Evolutionary conservation across 1,284 basidiomycete genomes (phyloP).

Genomic region (Ceratobasidium sp.): DNA sequence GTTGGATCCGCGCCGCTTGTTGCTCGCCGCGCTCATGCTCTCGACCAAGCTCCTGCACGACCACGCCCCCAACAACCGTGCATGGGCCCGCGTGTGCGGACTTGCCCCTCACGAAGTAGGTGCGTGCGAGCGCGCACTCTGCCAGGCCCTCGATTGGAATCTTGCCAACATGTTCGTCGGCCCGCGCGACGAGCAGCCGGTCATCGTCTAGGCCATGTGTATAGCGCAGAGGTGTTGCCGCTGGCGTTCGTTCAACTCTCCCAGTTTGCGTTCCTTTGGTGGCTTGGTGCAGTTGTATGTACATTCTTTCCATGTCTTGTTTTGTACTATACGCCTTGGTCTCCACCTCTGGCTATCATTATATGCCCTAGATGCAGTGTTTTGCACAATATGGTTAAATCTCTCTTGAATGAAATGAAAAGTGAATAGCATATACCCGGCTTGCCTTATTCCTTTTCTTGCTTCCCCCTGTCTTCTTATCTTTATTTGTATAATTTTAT

Average conservation of each 20-base stretch:
- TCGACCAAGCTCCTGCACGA: slow-evolving; percentile 42
- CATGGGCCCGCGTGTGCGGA: slow-evolving; percentile 37
- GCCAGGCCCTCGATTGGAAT: slow-evolving; percentile 39
- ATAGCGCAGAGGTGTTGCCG: neutral
- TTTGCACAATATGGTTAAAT: slow-evolving; percentile 30
- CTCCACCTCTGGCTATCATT: slow-evolving; percentile 15
- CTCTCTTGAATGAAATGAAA: slow-evolving; percentile 41
- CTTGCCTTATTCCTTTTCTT: neutral
- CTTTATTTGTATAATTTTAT: slow-evolving; percentile 31
- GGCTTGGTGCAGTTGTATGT: slow-evolving; percentile 20
- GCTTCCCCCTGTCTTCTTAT: slow-evolving; percentile 14
- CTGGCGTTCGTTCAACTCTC: slow-evolving; percentile 2
- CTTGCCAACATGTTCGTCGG: slow-evolving; percentile 37
- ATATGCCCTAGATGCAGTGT: slow-evolving; percentile 30
- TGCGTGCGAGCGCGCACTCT: slow-evolving; percentile 38
- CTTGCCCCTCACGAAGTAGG: slow-evolving; percentile 17
- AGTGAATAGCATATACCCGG: slow-evolving; percentile 42
- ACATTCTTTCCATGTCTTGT: slow-evolving; percentile 4
- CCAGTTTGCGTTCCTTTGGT: slow-evolving; percentile 6
- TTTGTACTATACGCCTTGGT: slow-evolving; percentile 24
- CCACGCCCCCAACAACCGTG: slow-evolving; percentile 42
- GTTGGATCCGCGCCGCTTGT: slow-evolving; percentile 37
- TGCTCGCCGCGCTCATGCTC: slow-evolving; percentile 40
- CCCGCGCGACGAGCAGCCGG: slow-evolving; percentile 23
- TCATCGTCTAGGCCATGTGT: slow-evolving; percentile 8